phyloP scores from a whole-genome alignment of 192 early-diverging fungal species.

The Backusella psychrophila region DNA sequence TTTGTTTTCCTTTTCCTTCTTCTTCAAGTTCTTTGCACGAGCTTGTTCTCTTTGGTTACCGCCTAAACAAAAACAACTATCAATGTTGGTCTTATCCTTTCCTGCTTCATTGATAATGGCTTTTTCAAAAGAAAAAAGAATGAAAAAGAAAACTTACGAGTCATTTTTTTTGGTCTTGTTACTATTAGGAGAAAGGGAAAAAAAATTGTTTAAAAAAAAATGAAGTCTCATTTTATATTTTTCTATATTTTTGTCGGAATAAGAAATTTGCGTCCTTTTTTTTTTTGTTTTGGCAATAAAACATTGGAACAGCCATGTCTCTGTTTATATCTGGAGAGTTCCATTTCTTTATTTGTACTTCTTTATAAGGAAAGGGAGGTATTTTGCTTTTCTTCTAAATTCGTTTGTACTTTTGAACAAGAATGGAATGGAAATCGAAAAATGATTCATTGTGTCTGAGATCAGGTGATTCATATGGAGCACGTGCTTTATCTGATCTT shows the following conservation, averaged over 20 bases:
- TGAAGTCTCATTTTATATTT: not conserved
- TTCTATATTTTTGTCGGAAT: not conserved
- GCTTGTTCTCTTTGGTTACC: slow-evolving; percentile 53
- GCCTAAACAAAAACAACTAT: slow-evolving; percentile 22
- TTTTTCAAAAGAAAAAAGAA: not conserved
- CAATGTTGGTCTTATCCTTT: not conserved
- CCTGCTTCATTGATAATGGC: not conserved
- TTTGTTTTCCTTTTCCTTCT: slow-evolving; percentile 32
- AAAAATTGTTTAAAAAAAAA: not conserved
- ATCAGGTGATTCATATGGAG: not conserved
- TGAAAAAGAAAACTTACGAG: slow-evolving; percentile 1
- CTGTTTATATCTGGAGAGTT: not conserved
- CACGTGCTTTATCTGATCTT: not conserved
- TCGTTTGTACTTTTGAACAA: not conserved
- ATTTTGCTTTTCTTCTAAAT: not conserved
- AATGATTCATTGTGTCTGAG: not conserved
- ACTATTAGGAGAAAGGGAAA: not conserved
- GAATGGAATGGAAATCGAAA: not conserved
- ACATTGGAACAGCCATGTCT: not conserved
- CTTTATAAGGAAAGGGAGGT: not conserved
- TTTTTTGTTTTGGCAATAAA: not conserved
- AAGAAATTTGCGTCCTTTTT: not conserved
- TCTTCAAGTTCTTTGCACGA: slow-evolving; percentile 47
- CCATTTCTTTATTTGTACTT: not conserved
- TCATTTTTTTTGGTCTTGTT: not conserved